These are phyloP conservation scores for Hemileccinum rubropunctum DNA, from an alignment of 768 basidiomycete species.

Conservation along the genomic window DNA sequence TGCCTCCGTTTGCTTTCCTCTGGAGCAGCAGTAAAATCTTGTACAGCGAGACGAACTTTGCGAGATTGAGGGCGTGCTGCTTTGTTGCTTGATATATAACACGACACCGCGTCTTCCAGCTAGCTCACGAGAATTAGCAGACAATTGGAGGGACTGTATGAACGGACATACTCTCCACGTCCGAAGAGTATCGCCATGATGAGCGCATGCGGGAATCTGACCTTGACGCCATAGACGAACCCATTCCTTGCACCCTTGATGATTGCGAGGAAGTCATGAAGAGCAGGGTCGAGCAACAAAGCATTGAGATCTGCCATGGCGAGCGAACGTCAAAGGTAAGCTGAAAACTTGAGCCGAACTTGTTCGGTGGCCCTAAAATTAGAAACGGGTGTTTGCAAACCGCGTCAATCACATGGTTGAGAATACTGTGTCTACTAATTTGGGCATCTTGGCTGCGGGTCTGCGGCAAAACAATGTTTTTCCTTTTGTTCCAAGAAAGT, in stretches of 20 bases:
- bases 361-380: neutral
- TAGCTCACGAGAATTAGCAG: slow-evolving; percentile 30
- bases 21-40: slow-evolving; percentile 84
- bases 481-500: neutral
- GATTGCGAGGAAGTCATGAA: slow-evolving; percentile 89
- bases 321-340: neutral
- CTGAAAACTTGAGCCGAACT: neutral
- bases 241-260: slow-evolving; percentile 93
- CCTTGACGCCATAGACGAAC: slow-evolving; percentile 86
- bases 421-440: too few relatives aligned
- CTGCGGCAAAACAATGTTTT: too few relatives aligned
- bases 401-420: slow-evolving; percentile 27
- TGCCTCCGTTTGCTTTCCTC: slow-evolving; percentile 76
- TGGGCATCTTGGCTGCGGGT: too few relatives aligned
- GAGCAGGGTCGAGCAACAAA: slow-evolving; percentile 56
- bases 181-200: slow-evolving; percentile 96
- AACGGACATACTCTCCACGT: slow-evolving; percentile 72
- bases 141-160: neutral
- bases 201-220: slow-evolving; percentile 92
- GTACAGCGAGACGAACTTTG: slow-evolving; percentile 93
- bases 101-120: slow-evolving; percentile 66
- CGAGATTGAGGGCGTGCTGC: slow-evolving; percentile 88
- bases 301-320: slow-evolving; percentile 26
- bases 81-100: slow-evolving; percentile 82
- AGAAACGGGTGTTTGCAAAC: too few relatives aligned